phyloP scores from a whole-genome alignment of 2,329 filamentous ascomycete genomes.

The Claviceps capensis region DNA sequence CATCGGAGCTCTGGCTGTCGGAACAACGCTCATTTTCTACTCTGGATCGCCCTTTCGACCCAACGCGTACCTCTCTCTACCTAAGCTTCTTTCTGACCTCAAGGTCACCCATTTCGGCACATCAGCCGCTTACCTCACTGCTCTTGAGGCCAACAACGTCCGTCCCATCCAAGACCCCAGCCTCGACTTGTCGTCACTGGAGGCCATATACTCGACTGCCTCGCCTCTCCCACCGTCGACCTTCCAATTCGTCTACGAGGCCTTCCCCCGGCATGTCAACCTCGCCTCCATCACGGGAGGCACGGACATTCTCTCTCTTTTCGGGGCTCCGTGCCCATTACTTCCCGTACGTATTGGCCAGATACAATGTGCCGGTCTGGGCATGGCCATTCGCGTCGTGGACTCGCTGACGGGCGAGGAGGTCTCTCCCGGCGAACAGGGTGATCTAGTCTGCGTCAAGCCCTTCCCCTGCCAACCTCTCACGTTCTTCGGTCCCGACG shows the following conservation, averaged over 20 bases:
- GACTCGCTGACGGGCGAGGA: constrained; percentile 42
- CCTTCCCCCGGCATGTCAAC: constrained; percentile 69
- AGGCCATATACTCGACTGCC: constrained; percentile 87
- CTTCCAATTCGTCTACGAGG: constrained; percentile 76
- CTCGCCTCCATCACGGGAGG: constrained; percentile 89
- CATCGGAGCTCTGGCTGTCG: constrained; percentile 69
- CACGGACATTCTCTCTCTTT: constrained; percentile 92
- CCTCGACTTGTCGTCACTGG: constrained; percentile 49
- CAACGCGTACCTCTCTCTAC: constrained; percentile 67
- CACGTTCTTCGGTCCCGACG: constrained; percentile 62
- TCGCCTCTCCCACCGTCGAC: constrained; percentile 87
- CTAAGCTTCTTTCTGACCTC: constrained; percentile 65
- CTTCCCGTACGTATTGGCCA: constrained; percentile 60
- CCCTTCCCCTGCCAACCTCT: constrained; percentile 88
- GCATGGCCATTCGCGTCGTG: constrained; percentile 59
- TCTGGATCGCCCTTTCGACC: constrained; percentile 84
- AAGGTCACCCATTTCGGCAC: constrained; percentile 89
- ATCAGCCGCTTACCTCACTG: constrained; percentile 81
- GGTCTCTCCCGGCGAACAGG: constrained; percentile 51
- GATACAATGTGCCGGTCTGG: constrained; percentile 65
- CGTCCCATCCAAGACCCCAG: constrained; percentile 38
- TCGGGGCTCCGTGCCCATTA: constrained; percentile 70
- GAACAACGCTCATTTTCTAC: constrained; percentile 75
- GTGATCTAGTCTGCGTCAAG: constrained; percentile 74
- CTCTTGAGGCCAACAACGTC: constrained; percentile 68